Evolutionary conservation across 106 monocot genomes (phyloP).

Genomic region (Cymbidium sinense): DNA sequence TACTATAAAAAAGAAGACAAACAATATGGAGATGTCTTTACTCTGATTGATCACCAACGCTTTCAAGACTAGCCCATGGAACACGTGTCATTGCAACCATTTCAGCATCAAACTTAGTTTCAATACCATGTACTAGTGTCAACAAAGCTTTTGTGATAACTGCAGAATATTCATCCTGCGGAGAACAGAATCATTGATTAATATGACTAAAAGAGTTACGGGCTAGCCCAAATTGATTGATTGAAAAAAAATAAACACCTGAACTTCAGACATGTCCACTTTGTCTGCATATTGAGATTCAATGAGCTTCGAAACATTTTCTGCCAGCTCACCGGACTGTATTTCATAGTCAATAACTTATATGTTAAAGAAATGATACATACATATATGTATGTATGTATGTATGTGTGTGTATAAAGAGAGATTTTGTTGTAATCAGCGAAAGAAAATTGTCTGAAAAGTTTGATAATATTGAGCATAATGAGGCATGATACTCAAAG

Average conservation of each 20-base stretch:
- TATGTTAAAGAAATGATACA: neutral
- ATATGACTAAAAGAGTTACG: neutral
- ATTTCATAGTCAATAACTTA: slow-evolving; percentile 2
- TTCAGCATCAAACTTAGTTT: slow-evolving; percentile 98
- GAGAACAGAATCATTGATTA: neutral
- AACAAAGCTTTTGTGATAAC: slow-evolving; percentile 89
- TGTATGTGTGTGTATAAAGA: too few species aligned
- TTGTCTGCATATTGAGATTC: slow-evolving; percentile 76
- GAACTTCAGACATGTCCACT: slow-evolving; percentile 96
- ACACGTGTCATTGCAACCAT: slow-evolving; percentile 99
- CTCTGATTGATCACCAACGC: slow-evolving; percentile 69
- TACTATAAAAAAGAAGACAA: neutral
- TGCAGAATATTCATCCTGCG: slow-evolving; percentile 95
- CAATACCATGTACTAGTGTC: slow-evolving; percentile 91
- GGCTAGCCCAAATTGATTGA: neutral
- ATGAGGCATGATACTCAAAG: neutral
- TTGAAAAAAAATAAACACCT: slow-evolving; percentile 40
- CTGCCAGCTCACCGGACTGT: slow-evolving; percentile 96
- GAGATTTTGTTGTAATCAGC: neutral
- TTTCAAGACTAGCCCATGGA: slow-evolving; percentile 93
- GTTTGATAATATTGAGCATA: neutral
- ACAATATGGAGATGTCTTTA: neutral
- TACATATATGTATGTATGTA: neutral
- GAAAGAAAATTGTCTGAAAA: neutral
- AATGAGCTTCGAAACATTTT: slow-evolving; percentile 95